phyloP scores from a whole-genome alignment of 768 basidiomycete genomes.

The Neoboletus brunneissimus region DNA sequence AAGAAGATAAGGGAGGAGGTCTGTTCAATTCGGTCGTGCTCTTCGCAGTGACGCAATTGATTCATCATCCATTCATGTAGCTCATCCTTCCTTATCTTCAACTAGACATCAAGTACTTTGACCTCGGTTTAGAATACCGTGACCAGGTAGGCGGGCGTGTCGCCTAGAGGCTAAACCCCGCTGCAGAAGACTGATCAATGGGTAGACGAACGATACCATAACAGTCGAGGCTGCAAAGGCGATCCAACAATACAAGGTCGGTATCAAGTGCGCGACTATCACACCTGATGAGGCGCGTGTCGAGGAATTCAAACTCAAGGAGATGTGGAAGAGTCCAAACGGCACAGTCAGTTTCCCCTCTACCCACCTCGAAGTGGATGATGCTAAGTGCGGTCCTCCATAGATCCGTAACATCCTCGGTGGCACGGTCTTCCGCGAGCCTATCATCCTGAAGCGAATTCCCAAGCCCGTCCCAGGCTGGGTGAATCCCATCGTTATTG shows the following conservation, averaged over 20 bases:
- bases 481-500: constrained; percentile 95
- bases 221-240: constrained; percentile 94
- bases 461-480: constrained; percentile 96
- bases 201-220: constrained; percentile 87
- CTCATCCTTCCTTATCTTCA: constrained; percentile 94
- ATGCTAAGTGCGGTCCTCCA: constrained; percentile 1
- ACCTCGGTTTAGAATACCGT: constrained; percentile 91
- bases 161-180: neutral
- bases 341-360: constrained; percentile 64
- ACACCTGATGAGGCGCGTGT: constrained; percentile 97
- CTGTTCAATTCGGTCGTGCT: constrained; percentile 21
- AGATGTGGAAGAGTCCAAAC: constrained; percentile 99
- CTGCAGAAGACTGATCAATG: neutral
- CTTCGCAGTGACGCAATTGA: neutral
- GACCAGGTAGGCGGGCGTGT: constrained; percentile 59
- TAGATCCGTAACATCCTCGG: constrained; percentile 97
- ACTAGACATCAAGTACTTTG: constrained; percentile 97
- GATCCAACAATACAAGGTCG: constrained; percentile 91
- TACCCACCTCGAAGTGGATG: neutral
- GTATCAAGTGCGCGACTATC: constrained; percentile 99
- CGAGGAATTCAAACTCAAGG: constrained; percentile 94
- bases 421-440: constrained; percentile 98
- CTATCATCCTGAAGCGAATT: constrained; percentile 87
- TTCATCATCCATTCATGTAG: constrained; percentile 40
- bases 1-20: constrained; percentile 97